Conservation (phyloP, 2,329 filamentous ascomycete genomes). For the Aureobasidium pullulans region DNA sequence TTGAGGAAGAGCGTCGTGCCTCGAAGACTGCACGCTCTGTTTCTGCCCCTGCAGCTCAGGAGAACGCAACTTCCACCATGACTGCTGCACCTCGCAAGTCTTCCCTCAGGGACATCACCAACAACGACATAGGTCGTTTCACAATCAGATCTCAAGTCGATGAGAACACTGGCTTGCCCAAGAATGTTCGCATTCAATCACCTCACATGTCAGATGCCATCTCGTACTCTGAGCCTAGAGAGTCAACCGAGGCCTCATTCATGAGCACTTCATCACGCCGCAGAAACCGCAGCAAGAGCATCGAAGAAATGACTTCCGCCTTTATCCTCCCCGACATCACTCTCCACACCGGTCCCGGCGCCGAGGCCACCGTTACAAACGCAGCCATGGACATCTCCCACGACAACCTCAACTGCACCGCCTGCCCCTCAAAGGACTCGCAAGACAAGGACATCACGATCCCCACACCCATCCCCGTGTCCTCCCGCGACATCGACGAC, state of each 20-base stretch:
- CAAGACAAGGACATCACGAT: slow-evolving; percentile 31
- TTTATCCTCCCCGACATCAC: slow-evolving; percentile 60
- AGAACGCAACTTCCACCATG: slow-evolving; percentile 33
- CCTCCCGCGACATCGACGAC: slow-evolving; percentile 34
- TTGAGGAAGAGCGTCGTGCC: slow-evolving; percentile 48
- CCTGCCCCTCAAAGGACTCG: slow-evolving; percentile 36
- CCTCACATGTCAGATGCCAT: slow-evolving; percentile 26
- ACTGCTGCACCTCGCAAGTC: slow-evolving; percentile 45
- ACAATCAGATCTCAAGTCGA: slow-evolving; percentile 18
- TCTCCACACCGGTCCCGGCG: slow-evolving; percentile 27
- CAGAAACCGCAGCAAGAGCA: slow-evolving; percentile 37
- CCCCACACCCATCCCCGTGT: slow-evolving; percentile 30
- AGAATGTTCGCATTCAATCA: slow-evolving; percentile 30
- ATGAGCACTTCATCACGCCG: slow-evolving; percentile 44
- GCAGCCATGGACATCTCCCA: slow-evolving; percentile 30
- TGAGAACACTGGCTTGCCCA: slow-evolving; percentile 23
- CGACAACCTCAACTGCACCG: slow-evolving; percentile 48
- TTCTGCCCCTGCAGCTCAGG: slow-evolving; percentile 18
- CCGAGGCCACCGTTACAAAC: slow-evolving; percentile 11
- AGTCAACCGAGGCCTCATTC: slow-evolving; percentile 36
- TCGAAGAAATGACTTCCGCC: slow-evolving; percentile 49
- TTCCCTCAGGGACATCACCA: slow-evolving; percentile 45
- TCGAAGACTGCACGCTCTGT: slow-evolving; percentile 30
- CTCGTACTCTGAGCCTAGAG: slow-evolving; percentile 24
- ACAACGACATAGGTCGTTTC: slow-evolving; percentile 28